A percentile compares a stretch with the other conserved stretches of the same genome.
Conservation (phyloP, 495 filamentous ascomycete genomes). For the Podospora pseudoanserina region DNA sequence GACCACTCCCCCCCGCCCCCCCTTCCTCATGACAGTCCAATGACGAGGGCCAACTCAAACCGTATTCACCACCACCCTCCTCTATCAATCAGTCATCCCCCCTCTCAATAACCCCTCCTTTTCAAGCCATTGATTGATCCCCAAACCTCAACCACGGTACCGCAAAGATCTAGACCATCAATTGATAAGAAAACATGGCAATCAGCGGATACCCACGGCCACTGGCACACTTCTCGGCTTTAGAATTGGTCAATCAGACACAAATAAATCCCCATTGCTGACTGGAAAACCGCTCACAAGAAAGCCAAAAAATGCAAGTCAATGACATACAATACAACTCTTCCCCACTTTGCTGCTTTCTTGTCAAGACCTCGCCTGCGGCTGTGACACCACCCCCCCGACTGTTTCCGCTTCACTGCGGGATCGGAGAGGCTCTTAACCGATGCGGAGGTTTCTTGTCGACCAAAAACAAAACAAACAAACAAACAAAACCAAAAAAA, state of each 20-base stretch:
- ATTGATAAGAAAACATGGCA: slow-evolving; percentile 6
- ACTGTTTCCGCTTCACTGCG: neutral
- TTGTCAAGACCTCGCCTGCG: neutral
- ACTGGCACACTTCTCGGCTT: neutral
- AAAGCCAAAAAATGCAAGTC: neutral
- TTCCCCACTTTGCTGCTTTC: neutral
- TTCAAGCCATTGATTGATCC: neutral
- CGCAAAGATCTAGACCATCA: neutral
- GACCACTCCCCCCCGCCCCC: neutral
- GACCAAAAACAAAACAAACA: neutral
- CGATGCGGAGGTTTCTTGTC: neutral
- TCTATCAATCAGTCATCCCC: neutral
- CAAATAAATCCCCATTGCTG: neutral
- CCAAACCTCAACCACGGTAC: neutral
- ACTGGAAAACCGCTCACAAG: neutral
- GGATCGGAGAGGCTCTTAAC: neutral
- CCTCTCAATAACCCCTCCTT: neutral
- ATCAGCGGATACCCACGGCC: slow-evolving; percentile 4
- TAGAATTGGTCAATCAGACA: neutral
- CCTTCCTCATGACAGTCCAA: neutral
- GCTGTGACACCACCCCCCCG: neutral
- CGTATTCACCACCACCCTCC: neutral
- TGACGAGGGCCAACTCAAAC: neutral
- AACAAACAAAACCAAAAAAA: neutral
- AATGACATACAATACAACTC: slow-evolving; percentile 6